Conservation (phyloP, 2,329 filamentous ascomycete species). For the Cordyceps farinosa region DNA sequence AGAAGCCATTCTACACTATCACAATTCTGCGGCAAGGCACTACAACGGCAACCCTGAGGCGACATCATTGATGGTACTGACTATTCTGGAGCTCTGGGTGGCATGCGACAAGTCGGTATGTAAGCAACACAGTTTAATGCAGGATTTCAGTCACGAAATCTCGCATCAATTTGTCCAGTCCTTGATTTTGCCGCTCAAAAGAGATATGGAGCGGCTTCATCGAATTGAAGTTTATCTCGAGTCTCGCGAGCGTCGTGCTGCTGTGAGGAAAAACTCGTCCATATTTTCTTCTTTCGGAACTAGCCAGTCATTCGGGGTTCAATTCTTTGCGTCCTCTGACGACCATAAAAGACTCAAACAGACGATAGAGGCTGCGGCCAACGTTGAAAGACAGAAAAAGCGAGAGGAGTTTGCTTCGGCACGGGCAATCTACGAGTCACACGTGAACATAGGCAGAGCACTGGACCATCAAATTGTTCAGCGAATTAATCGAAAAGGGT, state of each 20-base stretch:
- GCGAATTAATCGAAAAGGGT: not conserved
- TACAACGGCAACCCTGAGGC: slow-evolving; percentile 43
- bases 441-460: not conserved
- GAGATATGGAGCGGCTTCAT: slow-evolving; percentile 43
- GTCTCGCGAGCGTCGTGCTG: not conserved
- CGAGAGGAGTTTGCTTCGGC: not conserved
- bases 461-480: not conserved
- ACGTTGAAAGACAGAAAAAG: not conserved
- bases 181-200: slow-evolving; percentile 42
- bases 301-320: not conserved
- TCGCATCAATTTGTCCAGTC: slow-evolving; percentile 34
- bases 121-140: slow-evolving; percentile 36
- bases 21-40: slow-evolving; percentile 15
- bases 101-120: slow-evolving; percentile 49
- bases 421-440: not conserved
- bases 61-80: slow-evolving; percentile 52
- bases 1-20: slow-evolving; percentile 32
- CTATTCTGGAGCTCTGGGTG: slow-evolving; percentile 55
- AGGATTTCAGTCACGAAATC: slow-evolving; percentile 45
- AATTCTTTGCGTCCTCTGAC: not conserved
- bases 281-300: slow-evolving; percentile 2
- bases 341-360: not conserved
- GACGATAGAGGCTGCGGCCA: not conserved
- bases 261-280: not conserved
- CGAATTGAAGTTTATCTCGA: slow-evolving; percentile 45